Evolutionary conservation across 345 rosid species (phyloP).

Genomic region (Camelina hispida): DNA sequence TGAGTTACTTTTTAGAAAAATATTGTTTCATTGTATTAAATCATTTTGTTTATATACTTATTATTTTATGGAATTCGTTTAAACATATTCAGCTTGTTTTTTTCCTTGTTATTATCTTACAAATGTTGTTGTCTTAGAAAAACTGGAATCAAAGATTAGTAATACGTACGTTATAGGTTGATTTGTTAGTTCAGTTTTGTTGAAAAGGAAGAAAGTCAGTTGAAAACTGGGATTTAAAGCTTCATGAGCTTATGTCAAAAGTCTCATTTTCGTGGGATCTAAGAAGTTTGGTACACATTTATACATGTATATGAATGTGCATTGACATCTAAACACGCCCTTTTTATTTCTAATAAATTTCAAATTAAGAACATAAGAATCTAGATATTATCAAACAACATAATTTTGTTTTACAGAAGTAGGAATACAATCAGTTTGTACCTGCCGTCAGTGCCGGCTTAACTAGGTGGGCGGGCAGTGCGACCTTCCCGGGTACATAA

Average conservation of each 20-base stretch:
- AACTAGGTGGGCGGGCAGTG: too few species aligned
- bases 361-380: background rate
- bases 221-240: slow-evolving; percentile 3
- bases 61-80: background rate
- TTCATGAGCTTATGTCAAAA: background rate
- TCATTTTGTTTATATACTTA: slow-evolving; percentile 3
- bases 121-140: background rate
- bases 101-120: background rate
- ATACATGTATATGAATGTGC: background rate
- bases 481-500: too few species aligned
- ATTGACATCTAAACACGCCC: background rate
- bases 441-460: too few species aligned
- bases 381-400: background rate
- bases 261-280: slow-evolving; percentile 9
- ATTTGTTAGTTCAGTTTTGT: slow-evolving; percentile 23
- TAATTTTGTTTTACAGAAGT: background rate
- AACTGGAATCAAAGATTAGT: slow-evolving; percentile 7
- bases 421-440: background rate
- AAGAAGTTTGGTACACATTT: slow-evolving; percentile 18
- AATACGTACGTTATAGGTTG: slow-evolving; percentile 22
- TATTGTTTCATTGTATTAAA: slow-evolving; percentile 32
- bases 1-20: slow-evolving; percentile 23
- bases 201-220: slow-evolving; percentile 11
- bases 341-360: background rate
- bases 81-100: background rate